Percentiles rank a stretch among this genome's conserved stretches.
Evolutionary conservation across 2,329 filamentous ascomycete species (phyloP).

Genomic region (Nigrospora sphaerica): DNA sequence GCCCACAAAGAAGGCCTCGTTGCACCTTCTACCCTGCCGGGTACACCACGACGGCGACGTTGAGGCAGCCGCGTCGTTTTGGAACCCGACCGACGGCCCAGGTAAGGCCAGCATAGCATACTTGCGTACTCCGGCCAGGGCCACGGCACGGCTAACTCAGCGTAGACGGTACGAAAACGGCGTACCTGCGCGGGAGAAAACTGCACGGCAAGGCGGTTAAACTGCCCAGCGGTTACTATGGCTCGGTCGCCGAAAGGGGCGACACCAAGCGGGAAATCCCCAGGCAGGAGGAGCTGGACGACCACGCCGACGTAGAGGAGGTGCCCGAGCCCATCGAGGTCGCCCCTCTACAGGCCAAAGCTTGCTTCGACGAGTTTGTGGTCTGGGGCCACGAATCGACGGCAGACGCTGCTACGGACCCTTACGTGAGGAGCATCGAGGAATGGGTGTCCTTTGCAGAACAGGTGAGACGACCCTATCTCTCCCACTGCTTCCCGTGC

Average conservation of each 20-base stretch:
- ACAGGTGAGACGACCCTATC: conserved; percentile 39
- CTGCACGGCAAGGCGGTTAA: conserved; percentile 60
- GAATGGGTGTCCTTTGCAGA: conserved; percentile 76
- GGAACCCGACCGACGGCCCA: conserved; percentile 50
- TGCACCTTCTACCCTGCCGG: conserved; percentile 68
- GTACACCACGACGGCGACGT: conserved; percentile 73
- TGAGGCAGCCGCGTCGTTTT: conserved; percentile 58
- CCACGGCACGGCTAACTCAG: conserved; percentile 7
- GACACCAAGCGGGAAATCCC: conserved; percentile 24
- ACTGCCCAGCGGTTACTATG: conserved; percentile 66
- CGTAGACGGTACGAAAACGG: conserved; percentile 31
- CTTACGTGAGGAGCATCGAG: conserved; percentile 65
- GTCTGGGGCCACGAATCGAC: conserved; percentile 78
- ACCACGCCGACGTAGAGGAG: conserved; percentile 33
- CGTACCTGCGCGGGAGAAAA: conserved; percentile 76
- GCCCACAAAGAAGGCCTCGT: conserved; percentile 10
- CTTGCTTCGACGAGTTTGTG: conserved; percentile 65
- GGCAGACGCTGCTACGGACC: conserved; percentile 56
- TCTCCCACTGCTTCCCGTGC: too few relatives aligned
- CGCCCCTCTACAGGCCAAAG: conserved; percentile 54
- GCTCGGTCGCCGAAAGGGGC: conserved; percentile 49
- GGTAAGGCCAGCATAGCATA: conserved; percentile 29
- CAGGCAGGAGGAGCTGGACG: conserved; percentile 15
- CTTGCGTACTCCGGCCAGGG: too few relatives aligned
- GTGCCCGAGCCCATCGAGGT: conserved; percentile 40